phyloP scores from a whole-genome alignment of 345 rosid genomes.

The Sonneratia alba region DNA sequence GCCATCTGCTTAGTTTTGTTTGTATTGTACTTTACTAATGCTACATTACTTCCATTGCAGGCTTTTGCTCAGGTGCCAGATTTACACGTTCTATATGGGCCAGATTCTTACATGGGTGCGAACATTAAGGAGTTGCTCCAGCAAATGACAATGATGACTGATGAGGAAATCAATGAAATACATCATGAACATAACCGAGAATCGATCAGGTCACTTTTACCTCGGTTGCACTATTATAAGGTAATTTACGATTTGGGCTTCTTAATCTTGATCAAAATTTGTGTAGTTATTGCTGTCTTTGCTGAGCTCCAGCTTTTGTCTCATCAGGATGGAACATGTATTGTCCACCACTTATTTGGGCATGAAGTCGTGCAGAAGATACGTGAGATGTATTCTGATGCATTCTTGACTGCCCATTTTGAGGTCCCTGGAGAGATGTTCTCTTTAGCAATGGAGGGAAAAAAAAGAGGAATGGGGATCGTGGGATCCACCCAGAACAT shows the following conservation, averaged over 20 bases:
- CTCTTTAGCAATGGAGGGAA: constrained; percentile 90
- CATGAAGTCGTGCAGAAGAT: constrained; percentile 83
- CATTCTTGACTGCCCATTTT: constrained; percentile 89
- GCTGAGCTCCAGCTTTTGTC: constrained; percentile 1
- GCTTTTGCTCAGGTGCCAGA: constrained; percentile 81
- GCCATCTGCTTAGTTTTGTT: background rate
- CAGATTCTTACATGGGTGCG: constrained; percentile 99
- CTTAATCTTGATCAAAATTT: background rate
- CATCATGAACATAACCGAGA: constrained; percentile 60
- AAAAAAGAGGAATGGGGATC: constrained; percentile 88
- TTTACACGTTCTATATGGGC: constrained; percentile 78
- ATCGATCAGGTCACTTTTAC: constrained; percentile 57
- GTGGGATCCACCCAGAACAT: constrained; percentile 93
- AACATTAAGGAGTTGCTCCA: constrained; percentile 72
- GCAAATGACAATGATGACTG: constrained; percentile 82
- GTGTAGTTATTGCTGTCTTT: background rate
- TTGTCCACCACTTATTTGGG: constrained; percentile 91
- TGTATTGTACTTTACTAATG: background rate
- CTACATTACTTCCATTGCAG: constrained; percentile 21
- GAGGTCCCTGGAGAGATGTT: constrained; percentile 99
- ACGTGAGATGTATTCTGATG: constrained; percentile 77
- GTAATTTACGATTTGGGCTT: constrained; percentile 18
- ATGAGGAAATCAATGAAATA: constrained; percentile 72
- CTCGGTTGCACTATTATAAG: constrained; percentile 71
- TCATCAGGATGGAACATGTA: constrained; percentile 77